Conservation (phyloP, 768 basidiomycete species). For the Tulasnella sp. region DNA sequence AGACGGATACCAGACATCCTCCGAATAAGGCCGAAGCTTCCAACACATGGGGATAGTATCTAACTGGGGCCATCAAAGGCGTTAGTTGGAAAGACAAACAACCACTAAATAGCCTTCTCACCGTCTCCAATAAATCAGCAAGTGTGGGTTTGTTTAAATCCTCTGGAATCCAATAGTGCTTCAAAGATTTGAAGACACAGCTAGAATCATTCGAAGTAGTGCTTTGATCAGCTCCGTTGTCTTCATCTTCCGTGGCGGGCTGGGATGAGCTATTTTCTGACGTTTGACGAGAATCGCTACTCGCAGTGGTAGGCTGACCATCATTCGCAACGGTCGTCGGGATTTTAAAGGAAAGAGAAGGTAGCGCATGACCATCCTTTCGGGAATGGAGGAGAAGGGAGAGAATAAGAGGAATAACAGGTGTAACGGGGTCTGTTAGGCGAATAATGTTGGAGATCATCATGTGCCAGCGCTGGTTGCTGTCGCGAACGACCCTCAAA, state of each 20-base stretch:
- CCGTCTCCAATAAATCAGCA: not conserved
- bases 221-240: not conserved
- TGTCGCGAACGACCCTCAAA: not conserved
- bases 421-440: not conserved
- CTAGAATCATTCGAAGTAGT: not conserved
- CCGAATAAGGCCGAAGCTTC: not conserved
- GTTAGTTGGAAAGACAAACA: not conserved
- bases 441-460: not conserved
- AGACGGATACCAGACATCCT: not conserved
- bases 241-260: not conserved
- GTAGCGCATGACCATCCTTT: not conserved
- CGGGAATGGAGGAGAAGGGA: not conserved
- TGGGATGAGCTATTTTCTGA: not conserved
- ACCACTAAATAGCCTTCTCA: not conserved
- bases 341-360: not conserved
- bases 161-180: not conserved
- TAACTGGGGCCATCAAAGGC: not conserved
- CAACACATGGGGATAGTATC: not conserved
- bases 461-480: not conserved
- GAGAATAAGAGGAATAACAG: not conserved
- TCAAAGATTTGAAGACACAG: not conserved
- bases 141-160: not conserved
- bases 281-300: too few species aligned
- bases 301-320: not conserved
- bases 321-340: not conserved